Conservation (phyloP, 2,329 filamentous ascomycete genomes). For the Trichoderma arundinaceum region DNA sequence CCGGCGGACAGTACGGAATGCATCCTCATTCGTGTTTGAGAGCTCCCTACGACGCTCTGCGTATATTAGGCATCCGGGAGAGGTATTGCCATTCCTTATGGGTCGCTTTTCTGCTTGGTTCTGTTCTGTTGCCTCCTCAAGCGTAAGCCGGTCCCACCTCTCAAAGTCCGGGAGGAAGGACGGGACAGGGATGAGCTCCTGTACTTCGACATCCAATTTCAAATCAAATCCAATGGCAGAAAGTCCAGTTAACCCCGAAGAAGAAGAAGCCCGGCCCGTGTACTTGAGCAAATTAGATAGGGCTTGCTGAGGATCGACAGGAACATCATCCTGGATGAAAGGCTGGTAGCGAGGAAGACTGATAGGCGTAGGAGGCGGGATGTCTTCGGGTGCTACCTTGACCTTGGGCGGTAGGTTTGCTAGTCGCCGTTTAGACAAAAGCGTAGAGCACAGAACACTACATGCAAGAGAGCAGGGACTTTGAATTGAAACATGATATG, state of each 20-base stretch:
- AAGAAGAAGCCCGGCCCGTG: constrained; percentile 55
- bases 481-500: not conserved
- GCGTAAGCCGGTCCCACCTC: constrained; percentile 56
- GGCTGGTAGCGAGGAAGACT: constrained; percentile 55
- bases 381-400: constrained; percentile 53
- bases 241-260: constrained; percentile 54
- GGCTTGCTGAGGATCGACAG: constrained; percentile 43
- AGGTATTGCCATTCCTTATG: constrained; percentile 59
- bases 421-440: constrained; percentile 27
- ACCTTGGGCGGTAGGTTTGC: constrained; percentile 37
- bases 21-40: constrained; percentile 60
- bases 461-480: not conserved
- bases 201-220: constrained; percentile 54
- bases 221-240: constrained; percentile 64
- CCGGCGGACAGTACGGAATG: constrained; percentile 66
- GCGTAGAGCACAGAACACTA: not conserved
- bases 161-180: constrained; percentile 59
- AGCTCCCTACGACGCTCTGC: constrained; percentile 64
- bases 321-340: constrained; percentile 43
- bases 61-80: constrained; percentile 64
- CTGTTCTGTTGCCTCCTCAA: constrained; percentile 55
- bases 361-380: constrained; percentile 63
- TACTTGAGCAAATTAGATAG: constrained; percentile 59
- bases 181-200: constrained; percentile 60
- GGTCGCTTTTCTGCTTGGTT: constrained; percentile 56